Evolutionary conservation across 371 early-diverging fungal species (phyloP), one percentile per base, ranked within the genome.

Genomic region (Mortierella sp.): DNA sequence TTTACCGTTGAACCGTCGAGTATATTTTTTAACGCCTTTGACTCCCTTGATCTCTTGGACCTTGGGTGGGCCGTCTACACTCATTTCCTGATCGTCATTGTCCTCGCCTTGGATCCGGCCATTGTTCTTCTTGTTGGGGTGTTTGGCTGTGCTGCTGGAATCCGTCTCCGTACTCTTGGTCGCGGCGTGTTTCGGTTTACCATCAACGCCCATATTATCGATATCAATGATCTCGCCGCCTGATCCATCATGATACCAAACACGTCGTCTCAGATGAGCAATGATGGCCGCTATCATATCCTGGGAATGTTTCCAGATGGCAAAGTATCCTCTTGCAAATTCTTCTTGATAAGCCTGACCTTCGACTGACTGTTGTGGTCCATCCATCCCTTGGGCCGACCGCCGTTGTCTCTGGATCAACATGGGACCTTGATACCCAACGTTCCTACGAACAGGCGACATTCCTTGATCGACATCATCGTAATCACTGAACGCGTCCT

Each of bases 251-350:
- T 71, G 55, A 25, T 60, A 54, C 71, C 71, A 71, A 0, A 64
- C 52, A 0, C 53, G 59, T 22, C 51, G 64, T 17, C 71, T 43
- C 16, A 71, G 47, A 25, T 64, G 60, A 1, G 60, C 60, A 28
- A 71, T 57, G 19, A 71, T 64, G 16, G 41, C 61, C 3, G 71
- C 71, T 14, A 71, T 64, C 71, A 71, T 71, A 29, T 71, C 71
- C 19, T 65, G 71, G 1, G 56, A 48, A 31, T 71, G 61, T 22
- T 71, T 71, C 22, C 56, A 22, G 24, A 65, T 40, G 7, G 27
- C 61, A 24, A 49, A 60, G 34, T 56, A 71, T 0, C 22, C 19
- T 0, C 29, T 24, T 3, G 46, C 56, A 29, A 64, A 60, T 14
- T 12, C 45, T 1, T 60, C 65, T 22, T 51, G 50, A 46, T 71